Evolutionary conservation across 306 rosid genomes (phyloP).

Genomic region (Begonia masoniana): DNA sequence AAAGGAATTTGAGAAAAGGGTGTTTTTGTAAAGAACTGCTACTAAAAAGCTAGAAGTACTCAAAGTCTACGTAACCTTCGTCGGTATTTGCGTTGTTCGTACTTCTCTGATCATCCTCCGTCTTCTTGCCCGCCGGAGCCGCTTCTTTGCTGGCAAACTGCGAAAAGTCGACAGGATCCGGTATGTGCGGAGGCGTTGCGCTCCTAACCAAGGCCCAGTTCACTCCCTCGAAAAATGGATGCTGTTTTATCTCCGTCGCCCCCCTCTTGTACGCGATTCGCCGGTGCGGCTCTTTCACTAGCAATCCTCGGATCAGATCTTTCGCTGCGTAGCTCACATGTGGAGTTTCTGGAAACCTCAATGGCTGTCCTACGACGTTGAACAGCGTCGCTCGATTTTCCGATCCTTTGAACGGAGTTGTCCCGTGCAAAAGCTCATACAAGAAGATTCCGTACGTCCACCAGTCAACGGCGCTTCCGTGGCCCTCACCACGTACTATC

Average conservation of each 20-base stretch:
- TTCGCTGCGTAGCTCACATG: conserved; percentile 46
- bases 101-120: background rate
- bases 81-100: conserved; percentile 3
- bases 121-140: conserved; percentile 13
- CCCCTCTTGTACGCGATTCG: conserved; percentile 80
- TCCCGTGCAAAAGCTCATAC: conserved; percentile 69
- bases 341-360: conserved; percentile 64
- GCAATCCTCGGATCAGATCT: conserved; percentile 67
- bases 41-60: conserved; percentile 24
- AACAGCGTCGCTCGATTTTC: conserved; percentile 73
- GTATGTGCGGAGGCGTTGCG: conserved; percentile 67
- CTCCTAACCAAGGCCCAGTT: conserved; percentile 91
- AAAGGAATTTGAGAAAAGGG: too few species aligned
- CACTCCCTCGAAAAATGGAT: conserved; percentile 84
- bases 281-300: conserved; percentile 71
- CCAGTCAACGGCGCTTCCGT: conserved; percentile 95
- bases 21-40: too few species aligned
- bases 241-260: conserved; percentile 79
- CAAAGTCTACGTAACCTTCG: conserved; percentile 26
- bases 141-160: conserved; percentile 39
- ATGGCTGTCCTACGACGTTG: conserved; percentile 78
- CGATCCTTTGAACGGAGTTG: conserved; percentile 77
- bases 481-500: conserved; percentile 87
- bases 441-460: conserved; percentile 94
- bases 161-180: conserved; percentile 55